phyloP scores from a whole-genome alignment of 306 rosid species.

The Psophocarpus tetragonolobus region DNA sequence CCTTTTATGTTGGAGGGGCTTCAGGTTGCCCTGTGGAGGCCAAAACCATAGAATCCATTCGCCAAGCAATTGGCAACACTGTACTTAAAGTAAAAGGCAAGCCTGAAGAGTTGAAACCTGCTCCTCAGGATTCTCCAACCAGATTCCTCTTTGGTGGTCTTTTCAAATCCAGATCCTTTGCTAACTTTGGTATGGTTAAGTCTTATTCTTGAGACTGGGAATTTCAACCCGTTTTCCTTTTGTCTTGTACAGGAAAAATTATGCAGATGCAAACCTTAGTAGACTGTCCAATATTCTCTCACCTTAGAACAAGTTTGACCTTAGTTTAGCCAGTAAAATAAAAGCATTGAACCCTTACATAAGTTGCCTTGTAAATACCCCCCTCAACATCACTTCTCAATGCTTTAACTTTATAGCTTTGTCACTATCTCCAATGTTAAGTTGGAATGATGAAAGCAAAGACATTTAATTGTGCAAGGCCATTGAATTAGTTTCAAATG shows the following conservation, averaged over 20 bases:
- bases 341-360: neutral
- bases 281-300: neutral
- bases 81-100: constrained; percentile 88
- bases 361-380: neutral
- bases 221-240: neutral
- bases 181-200: constrained; percentile 75
- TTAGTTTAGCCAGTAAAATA: neutral
- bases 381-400: neutral
- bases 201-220: constrained; percentile 58
- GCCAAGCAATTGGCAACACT: constrained; percentile 80
- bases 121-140: constrained; percentile 75
- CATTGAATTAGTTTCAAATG: neutral
- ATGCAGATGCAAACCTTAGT: constrained; percentile 28
- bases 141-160: constrained; percentile 89
- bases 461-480: neutral
- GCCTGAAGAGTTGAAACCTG: constrained; percentile 59
- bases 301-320: neutral
- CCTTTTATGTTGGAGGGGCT: constrained; percentile 87
- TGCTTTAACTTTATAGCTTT: neutral
- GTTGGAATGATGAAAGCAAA: neutral
- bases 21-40: constrained; percentile 80
- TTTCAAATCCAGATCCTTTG: constrained; percentile 90
- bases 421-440: neutral
- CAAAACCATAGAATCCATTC: constrained; percentile 75
- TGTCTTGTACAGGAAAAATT: constrained; percentile 43